Percentiles rank a stretch among this genome's conserved stretches.
phyloP scores from a whole-genome alignment of 106 monocot species.

The Allium cepa region DNA sequence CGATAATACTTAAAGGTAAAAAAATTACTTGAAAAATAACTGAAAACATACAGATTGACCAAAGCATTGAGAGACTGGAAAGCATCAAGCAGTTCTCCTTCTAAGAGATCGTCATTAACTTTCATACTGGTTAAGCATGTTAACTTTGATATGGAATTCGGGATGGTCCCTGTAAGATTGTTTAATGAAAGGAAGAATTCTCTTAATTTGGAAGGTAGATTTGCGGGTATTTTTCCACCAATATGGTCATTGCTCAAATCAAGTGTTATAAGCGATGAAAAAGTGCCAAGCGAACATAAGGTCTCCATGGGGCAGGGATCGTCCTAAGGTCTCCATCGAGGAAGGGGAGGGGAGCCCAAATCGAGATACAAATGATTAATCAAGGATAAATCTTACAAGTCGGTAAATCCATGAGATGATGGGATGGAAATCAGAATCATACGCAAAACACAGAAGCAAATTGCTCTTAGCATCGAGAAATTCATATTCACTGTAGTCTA shows the following conservation, averaged over 20 bases:
- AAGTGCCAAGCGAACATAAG: slow-evolving; percentile 48
- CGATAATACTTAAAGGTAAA: too few species aligned
- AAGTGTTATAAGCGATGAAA: slow-evolving; percentile 62
- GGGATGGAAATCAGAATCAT: slow-evolving; percentile 7
- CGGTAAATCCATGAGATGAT: slow-evolving; percentile 10
- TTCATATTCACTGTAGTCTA: too few species aligned
- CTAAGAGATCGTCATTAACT: slow-evolving; percentile 60
- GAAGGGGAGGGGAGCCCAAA: slow-evolving; percentile 65
- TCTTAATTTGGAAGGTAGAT: slow-evolving; percentile 53
- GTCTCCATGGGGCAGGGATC: slow-evolving; percentile 80
- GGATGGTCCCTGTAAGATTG: slow-evolving; percentile 65
- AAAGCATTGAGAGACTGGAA: slow-evolving; percentile 58
- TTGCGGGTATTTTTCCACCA: slow-evolving; percentile 74
- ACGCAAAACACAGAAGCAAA: slow-evolving; percentile 6
- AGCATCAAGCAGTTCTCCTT: slow-evolving; percentile 71
- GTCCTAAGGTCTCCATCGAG: slow-evolving; percentile 82
- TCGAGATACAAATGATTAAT: slow-evolving; percentile 59
- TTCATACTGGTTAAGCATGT: slow-evolving; percentile 58
- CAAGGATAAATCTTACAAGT: slow-evolving; percentile 42
- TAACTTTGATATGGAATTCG: slow-evolving; percentile 55
- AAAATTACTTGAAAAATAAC: not conserved
- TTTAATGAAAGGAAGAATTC: slow-evolving; percentile 79
- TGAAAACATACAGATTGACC: slow-evolving; percentile 54
- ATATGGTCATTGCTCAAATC: slow-evolving; percentile 92
- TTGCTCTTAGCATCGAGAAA: slow-evolving; percentile 2